Base-by-base conservation (phyloP, 2,329 filamentous ascomycete genomes). In the Alternaria sp. region DNA sequence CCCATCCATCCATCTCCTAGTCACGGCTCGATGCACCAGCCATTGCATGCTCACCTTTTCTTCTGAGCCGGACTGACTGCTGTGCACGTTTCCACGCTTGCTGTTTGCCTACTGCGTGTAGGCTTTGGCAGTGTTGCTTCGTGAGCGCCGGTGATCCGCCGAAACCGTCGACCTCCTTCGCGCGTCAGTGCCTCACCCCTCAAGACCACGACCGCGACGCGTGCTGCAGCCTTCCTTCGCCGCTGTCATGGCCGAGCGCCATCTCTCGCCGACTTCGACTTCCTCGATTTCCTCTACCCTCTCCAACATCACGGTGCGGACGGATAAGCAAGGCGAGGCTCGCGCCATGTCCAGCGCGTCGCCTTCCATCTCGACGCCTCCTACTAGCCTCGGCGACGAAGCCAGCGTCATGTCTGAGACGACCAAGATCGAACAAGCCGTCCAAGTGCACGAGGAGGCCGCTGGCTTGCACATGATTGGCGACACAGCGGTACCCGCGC, bases 381-480 rank as follows among this genome's bases (percentile, higher is more conserved):
- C 87, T 24, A 90, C 88, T 48, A 90, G 86, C 66, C 80, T 88
- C 65, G 85, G 84, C 70, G 88, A 90, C 73, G 83, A 80, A 67
- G 82, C 81, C 59, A 89, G 87, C 77, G 79, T 87, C 39, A 75
- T 80, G 39, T 81, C 78, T 29, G 76, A 78, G 40, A 65, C 64
- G 44, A 64, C 65, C 44, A 76, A 75, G 63, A 63, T 69, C 58
- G 71, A 78, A 36, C 65, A 68, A 23, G 42, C 60, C 26, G 56
- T 69, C 39, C 67, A 73, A 56, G 45, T 62, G 26, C 62, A 69
- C 57, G 70, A 51, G 14, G 66, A 77, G 33, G 58, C 63, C 36
- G 58, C 67, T 29, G 52, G 41, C 45, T 34, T 48, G 23, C 46
- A 51, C 29, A 60, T 67, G 46, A 53, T 56, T 9, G 41, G 64